These are phyloP conservation scores for Sporothrix curviconia DNA, from an alignment of 2,329 filamentous ascomycete genomes.

Conservation along the genomic window DNA sequence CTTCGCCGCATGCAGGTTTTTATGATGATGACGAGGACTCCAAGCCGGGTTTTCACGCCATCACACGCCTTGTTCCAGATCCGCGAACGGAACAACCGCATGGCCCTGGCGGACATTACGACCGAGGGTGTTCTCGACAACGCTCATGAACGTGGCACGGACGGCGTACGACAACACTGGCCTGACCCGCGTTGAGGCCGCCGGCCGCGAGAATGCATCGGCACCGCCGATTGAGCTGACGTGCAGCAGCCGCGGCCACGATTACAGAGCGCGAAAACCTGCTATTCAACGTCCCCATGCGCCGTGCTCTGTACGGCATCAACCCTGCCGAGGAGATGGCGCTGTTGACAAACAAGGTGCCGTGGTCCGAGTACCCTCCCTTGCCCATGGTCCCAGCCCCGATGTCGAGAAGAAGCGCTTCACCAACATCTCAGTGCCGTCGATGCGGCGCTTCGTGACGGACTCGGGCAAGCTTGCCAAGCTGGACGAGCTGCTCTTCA, in stretches of 20 bases:
- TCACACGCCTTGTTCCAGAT: slow-evolving; percentile 78
- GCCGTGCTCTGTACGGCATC: slow-evolving; percentile 67
- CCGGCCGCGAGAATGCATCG: slow-evolving; percentile 67
- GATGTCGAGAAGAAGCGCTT: slow-evolving; percentile 77
- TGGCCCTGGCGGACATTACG: slow-evolving; percentile 62
- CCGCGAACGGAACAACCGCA: slow-evolving; percentile 58
- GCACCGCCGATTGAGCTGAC: slow-evolving; percentile 81
- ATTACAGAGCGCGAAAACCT: slow-evolving; percentile 62
- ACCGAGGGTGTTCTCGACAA: slow-evolving; percentile 64
- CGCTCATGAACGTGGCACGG: slow-evolving; percentile 72
- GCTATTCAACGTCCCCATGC: slow-evolving; percentile 72
- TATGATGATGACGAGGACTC: slow-evolving; percentile 60
- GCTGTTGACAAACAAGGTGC: slow-evolving; percentile 66
- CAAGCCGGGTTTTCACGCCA: slow-evolving; percentile 58
- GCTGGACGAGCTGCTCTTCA: slow-evolving; percentile 76
- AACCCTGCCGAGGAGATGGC: slow-evolving; percentile 60
- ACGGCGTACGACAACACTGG: slow-evolving; percentile 61
- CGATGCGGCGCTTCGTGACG: slow-evolving; percentile 95
- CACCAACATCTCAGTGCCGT: slow-evolving; percentile 86
- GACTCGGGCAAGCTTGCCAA: slow-evolving; percentile 95
- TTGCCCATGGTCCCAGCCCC: slow-evolving; percentile 66
- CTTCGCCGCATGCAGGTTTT: slow-evolving; percentile 59
- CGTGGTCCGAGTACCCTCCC: slow-evolving; percentile 57
- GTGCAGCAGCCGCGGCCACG: slow-evolving; percentile 61
- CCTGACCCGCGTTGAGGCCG: slow-evolving; percentile 72